A percentile compares a stretch with the other conserved stretches of the same genome.
Evolutionary conservation across 495 filamentous ascomycete species (phyloP).

Genomic region (Neurospora cerealis): DNA sequence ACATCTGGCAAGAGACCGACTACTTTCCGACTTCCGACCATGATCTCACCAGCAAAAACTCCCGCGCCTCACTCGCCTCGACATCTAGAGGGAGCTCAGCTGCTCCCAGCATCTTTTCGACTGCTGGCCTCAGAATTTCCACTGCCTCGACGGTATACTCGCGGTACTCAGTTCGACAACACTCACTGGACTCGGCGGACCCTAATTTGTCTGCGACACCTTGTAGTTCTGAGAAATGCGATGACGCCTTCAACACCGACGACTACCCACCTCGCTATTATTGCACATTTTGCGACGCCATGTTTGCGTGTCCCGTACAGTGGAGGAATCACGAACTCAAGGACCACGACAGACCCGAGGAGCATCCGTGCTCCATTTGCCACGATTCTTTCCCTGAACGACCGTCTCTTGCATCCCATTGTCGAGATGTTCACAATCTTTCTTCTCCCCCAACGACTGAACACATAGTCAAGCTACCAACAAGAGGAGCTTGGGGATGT

Average conservation of each 20-base stretch:
- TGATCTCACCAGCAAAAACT: slow-evolving; percentile 1
- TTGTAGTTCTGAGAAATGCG: slow-evolving; percentile 1
- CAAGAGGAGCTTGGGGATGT: slow-evolving; percentile 16
- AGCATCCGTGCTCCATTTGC: slow-evolving; percentile 8
- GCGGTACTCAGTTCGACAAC: slow-evolving; percentile 10
- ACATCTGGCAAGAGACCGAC: not conserved
- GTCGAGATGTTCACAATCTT: slow-evolving; percentile 3
- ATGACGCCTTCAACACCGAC: slow-evolving; percentile 3
- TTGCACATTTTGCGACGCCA: slow-evolving; percentile 17
- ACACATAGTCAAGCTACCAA: not conserved
- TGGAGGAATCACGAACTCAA: slow-evolving; percentile 16
- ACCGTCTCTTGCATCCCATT: slow-evolving; percentile 2
- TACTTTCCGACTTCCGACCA: not conserved
- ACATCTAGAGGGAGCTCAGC: slow-evolving; percentile 10
- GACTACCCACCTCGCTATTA: slow-evolving; percentile 3
- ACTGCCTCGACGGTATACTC: slow-evolving; percentile 6
- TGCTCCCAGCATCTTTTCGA: slow-evolving; percentile 17
- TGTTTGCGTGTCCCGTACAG: slow-evolving; percentile 10
- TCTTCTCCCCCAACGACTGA: not conserved
- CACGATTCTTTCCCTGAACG: not conserved
- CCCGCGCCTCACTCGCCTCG: slow-evolving; percentile 9
- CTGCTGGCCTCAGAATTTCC: not conserved
- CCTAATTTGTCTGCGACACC: slow-evolving; percentile 9
- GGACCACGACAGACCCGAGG: slow-evolving; percentile 6
- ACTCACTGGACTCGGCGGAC: slow-evolving; percentile 10